Percentiles rank a stretch among this genome's conserved stretches.
Conservation (phyloP, 2,329 filamentous ascomycete genomes). For the Ascomycota sp. region DNA sequence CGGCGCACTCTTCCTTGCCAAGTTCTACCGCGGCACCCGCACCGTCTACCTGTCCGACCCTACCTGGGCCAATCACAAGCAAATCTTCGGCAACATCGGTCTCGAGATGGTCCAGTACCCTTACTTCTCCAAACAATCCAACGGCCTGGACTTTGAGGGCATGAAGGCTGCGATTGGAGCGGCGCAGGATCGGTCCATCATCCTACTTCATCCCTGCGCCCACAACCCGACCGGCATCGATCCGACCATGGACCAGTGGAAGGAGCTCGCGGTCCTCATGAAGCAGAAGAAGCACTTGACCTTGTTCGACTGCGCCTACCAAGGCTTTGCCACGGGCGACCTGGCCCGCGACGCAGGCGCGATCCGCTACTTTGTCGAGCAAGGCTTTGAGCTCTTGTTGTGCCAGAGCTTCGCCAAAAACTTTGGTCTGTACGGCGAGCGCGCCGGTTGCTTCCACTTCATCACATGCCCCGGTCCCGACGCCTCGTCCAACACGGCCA, state of each 20-base stretch:
- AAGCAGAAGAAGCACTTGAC: slow-evolving; percentile 70
- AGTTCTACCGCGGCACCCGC: slow-evolving; percentile 62
- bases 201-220: slow-evolving; percentile 85
- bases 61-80: slow-evolving; percentile 97
- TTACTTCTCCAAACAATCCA: slow-evolving; percentile 79
- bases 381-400: slow-evolving; percentile 74
- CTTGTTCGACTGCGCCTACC: slow-evolving; percentile 96
- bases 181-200: slow-evolving; percentile 62
- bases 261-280: slow-evolving; percentile 63
- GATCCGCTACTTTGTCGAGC: slow-evolving; percentile 83
- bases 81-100: slow-evolving; percentile 87
- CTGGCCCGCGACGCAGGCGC: slow-evolving; percentile 71
- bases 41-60: slow-evolving; percentile 82
- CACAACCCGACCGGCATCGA: slow-evolving; percentile 98
- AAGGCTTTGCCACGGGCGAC: slow-evolving; percentile 89
- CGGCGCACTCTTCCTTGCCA: slow-evolving; percentile 79
- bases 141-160: slow-evolving; percentile 79
- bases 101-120: slow-evolving; percentile 67
- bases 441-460: slow-evolving; percentile 90
- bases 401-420: slow-evolving; percentile 96
- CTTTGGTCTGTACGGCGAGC: slow-evolving; percentile 92
- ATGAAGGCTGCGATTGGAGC: slow-evolving; percentile 53
- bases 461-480: slow-evolving; percentile 55
- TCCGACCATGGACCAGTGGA: slow-evolving; percentile 86
- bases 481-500: slow-evolving; percentile 34